A percentile compares a stretch with the other conserved stretches of the same genome.
These are phyloP conservation scores for Lepiota subincarnata DNA, from an alignment of 768 basidiomycete genomes.

Conservation along the genomic window DNA sequence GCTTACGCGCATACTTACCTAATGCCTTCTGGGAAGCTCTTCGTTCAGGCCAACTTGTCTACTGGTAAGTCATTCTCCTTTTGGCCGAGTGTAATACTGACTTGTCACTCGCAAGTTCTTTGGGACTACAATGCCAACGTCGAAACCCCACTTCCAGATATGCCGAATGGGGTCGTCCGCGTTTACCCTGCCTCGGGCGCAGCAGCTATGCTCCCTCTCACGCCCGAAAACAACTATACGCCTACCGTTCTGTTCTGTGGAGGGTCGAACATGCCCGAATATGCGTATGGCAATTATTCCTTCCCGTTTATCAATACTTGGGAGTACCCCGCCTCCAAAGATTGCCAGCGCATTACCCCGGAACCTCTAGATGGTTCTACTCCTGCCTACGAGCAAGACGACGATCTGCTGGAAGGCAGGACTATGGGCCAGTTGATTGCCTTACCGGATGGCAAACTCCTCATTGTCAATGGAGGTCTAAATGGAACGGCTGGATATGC, in stretches of 20 bases:
- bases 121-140: conserved; percentile 41
- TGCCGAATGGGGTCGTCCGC: conserved; percentile 71
- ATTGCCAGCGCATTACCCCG: conserved; percentile 83
- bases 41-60: conserved; percentile 80
- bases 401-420: conserved; percentile 67
- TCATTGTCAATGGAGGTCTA: conserved; percentile 75
- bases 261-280: conserved; percentile 75
- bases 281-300: conserved; percentile 74
- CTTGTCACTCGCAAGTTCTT: conserved; percentile 16
- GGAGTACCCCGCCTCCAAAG: conserved; percentile 61
- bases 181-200: conserved; percentile 91
- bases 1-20: conserved; percentile 72
- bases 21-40: conserved; percentile 72
- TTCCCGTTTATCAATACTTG: conserved; percentile 72
- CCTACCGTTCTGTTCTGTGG: conserved; percentile 90
- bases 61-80: conserved; percentile 45
- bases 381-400: conserved; percentile 64
- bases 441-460: conserved; percentile 70
- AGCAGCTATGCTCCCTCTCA: conserved; percentile 86
- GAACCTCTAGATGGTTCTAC: conserved; percentile 69
- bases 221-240: conserved; percentile 81
- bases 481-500: conserved; percentile 92
- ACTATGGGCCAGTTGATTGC: conserved; percentile 93
- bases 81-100: neutral
- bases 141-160: conserved; percentile 66